Evolutionary conservation across 2,329 filamentous ascomycete genomes (phyloP), one percentile per base, ranked within the genome.

Genomic region (Fusarium tjaetaba): DNA sequence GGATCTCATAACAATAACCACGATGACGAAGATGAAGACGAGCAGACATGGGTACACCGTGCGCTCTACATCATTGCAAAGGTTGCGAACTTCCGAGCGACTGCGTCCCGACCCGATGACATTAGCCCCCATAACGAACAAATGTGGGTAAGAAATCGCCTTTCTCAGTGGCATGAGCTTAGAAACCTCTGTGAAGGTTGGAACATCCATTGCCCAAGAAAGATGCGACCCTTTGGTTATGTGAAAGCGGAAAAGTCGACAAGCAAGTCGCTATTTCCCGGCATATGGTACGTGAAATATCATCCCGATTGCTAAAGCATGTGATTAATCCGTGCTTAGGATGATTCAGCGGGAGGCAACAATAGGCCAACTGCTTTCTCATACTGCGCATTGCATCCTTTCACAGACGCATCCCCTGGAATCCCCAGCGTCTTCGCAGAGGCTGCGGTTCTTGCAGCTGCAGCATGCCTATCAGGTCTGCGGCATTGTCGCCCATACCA

Each of bases 11-110:
- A 41, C 7, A 52, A 63, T n/a, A 68, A 73, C 13, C 84, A 86
- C 13, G 85, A 88, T 49, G 86, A 86, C 10, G 85, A 89, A 64
- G 84, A 86, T 11, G 60, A 71, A 7, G 70, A 72, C 10, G 92
- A 91, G 16, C 94, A 97, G 78, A 80, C 92, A 15, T 98, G 96
- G 95, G 93, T 95, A 24, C 93, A 97, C 79, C 90, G 94, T 34
- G 97, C 97, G 71, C 86, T 98, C 43, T 97, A 95, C 82, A 92
- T 97, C 72, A 88, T 97, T 55, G 95, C 93, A 53, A 97, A 95
- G 80, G 90, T 97, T 55, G 90, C 92, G 73, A 96, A 97, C 82
- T 97, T 97, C 80, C 90, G 94, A 43, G 92, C 93, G 20, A 90
- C 89, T 22, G 89, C 91, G 34, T 88, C 91, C 4, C 86, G 88